phyloP scores from a whole-genome alignment of 257 asterid genomes.

The Thymus quinquecostatus region DNA sequence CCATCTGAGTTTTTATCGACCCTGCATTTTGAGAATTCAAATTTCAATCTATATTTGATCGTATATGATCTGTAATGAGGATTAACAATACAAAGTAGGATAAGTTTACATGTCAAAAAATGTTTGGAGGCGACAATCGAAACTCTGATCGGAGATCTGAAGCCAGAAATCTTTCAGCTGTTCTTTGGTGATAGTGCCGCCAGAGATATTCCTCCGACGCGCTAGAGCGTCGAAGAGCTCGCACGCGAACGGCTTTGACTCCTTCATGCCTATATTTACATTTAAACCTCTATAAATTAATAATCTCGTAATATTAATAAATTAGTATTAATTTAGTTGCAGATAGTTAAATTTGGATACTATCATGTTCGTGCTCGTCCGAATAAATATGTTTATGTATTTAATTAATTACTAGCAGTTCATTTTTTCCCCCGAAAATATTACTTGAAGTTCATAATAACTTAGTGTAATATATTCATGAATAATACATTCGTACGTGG shows the following conservation, averaged over 20 bases:
- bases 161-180: slow-evolving; percentile 81
- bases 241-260: slow-evolving; percentile 70
- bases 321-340: no score
- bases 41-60: not conserved
- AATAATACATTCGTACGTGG: no score
- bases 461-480: no score
- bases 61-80: no score
- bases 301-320: no score
- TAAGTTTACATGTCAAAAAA: slow-evolving; percentile 75
- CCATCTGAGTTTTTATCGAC: slow-evolving; percentile 94
- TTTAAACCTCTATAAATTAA: no score
- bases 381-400: no score
- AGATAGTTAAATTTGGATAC: no score
- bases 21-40: slow-evolving; percentile 47
- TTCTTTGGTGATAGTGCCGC: slow-evolving; percentile 55
- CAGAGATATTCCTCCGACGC: slow-evolving; percentile 58
- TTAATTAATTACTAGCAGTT: no score
- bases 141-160: slow-evolving; percentile 75
- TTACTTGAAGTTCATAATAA: no score
- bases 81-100: not conserved
- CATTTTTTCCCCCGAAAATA: no score
- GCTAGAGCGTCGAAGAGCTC: slow-evolving; percentile 79
- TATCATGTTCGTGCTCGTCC: no score
- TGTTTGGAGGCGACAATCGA: slow-evolving; percentile 80
- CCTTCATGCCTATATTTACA: slow-evolving; percentile 67